Base-by-base conservation (phyloP, 2,329 filamentous ascomycete genomes). In the Lasiodiplodia gonubiensis region DNA sequence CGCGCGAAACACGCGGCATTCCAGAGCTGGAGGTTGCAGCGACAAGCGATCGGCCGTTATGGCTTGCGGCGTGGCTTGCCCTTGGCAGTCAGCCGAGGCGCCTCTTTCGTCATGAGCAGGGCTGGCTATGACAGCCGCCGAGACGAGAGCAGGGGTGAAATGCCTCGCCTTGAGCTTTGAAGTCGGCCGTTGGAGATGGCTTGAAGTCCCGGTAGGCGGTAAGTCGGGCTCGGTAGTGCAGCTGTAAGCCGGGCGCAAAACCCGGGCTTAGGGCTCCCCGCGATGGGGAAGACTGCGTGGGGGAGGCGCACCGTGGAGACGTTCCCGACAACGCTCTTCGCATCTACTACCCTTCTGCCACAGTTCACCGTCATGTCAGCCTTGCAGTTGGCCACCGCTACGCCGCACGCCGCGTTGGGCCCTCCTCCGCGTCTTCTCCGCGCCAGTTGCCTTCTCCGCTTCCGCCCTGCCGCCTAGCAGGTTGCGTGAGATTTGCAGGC, bases 31-130 rank as follows among this genome's bases (percentile, higher is more conserved):
- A 51, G 59, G 59, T 63, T 63, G 59, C 59, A 63, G 59, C 11
- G 59, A 63, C 59, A 39, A 51, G n/a, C 59, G 59, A 63, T 63
- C 59, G 59, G 59, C 59, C 59, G 59, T 63, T 63, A 51, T 63
- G 59, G 59, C 46, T 35, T 63, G 59, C 59, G 59, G 59, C 59
- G 46, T 63, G 59, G 59, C 59, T 63, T 60, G 39, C 54, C 30
- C 59, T 63, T 63, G 59, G 59, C 59, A 25, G 30, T 51, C 42
- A 63, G 59, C 59, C 59, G 59, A 63, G 35, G 18, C 59, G 59
- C 59, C 59, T 48, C 59, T 51, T 51, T 51, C 49, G 59, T 63
- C 59, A 63, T 63, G 59, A 10, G 30, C 59, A 63, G 30, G 42
- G 42, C 59, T 37, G 42, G 8, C 18, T 60, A 23, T 61, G 57